Conservation (phyloP, 352 stramenopile species). For the Pythium guiyangense region DNA sequence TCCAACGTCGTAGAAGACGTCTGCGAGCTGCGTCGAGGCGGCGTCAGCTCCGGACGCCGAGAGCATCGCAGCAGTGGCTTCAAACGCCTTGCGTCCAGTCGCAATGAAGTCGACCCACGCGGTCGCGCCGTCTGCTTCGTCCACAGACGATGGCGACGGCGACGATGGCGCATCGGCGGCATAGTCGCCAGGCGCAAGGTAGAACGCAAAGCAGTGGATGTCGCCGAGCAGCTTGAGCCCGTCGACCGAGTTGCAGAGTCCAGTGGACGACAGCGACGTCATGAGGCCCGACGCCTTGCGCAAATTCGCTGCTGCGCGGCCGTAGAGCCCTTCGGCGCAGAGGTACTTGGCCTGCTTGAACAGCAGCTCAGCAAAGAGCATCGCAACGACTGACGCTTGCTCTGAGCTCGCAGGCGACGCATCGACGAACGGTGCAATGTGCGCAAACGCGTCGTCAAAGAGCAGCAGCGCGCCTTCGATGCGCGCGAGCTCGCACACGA, state of each 20-base stretch:
- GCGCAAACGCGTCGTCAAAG: constrained; percentile 66
- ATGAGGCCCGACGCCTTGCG: constrained; percentile 57
- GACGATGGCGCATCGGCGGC: background rate
- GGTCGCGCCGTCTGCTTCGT: background rate
- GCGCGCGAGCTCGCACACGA: constrained; percentile 72
- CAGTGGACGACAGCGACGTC: constrained; percentile 20
- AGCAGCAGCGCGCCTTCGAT: constrained; percentile 70
- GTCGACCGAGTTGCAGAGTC: constrained; percentile 26
- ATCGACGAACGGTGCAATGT: constrained; percentile 41
- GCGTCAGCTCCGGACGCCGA: constrained; percentile 1
- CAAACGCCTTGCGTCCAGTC: constrained; percentile 51
- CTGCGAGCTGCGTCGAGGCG: constrained; percentile 16
- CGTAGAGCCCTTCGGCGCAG: constrained; percentile 71
- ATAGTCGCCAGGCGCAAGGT: constrained; percentile 70
- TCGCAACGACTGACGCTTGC: constrained; percentile 33
- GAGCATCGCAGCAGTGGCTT: constrained; percentile 24
- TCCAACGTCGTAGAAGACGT: constrained; percentile 69
- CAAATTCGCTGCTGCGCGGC: constrained; percentile 54
- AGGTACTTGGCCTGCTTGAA: constrained; percentile 77
- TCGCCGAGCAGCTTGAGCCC: constrained; percentile 72
- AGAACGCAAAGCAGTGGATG: constrained; percentile 81
- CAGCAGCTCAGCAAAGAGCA: constrained; percentile 64
- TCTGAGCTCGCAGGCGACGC: constrained; percentile 3
- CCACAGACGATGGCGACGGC: background rate
- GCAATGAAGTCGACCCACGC: constrained; percentile 63